phyloP scores from a whole-genome alignment of 2,329 filamentous ascomycete species.

The Diaporthe sp. region DNA sequence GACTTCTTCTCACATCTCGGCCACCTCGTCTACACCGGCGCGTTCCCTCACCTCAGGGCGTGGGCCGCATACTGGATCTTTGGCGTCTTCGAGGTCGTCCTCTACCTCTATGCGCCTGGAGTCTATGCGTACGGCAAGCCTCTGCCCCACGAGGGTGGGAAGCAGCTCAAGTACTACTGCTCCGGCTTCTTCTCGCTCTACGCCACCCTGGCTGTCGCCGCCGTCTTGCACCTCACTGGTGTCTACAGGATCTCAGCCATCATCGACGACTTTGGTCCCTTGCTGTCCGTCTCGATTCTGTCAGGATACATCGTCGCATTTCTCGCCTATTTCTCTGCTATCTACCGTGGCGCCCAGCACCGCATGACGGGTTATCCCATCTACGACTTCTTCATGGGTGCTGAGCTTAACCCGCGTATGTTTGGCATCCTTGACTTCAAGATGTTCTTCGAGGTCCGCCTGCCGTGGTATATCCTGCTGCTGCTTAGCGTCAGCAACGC shows the following conservation, averaged over 20 bases:
- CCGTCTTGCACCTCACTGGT: conserved; percentile 84
- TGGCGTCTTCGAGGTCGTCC: conserved; percentile 84
- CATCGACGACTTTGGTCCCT: conserved; percentile 93
- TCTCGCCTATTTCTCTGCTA: conserved; percentile 88
- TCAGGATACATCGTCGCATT: conserved; percentile 89
- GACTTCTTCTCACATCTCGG: conserved; percentile 82
- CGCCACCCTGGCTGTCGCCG: conserved; percentile 80
- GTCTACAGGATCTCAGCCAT: conserved; percentile 91
- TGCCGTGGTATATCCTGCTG: conserved; percentile 89
- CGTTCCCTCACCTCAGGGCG: conserved; percentile 84
- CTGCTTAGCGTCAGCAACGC: conserved; percentile 78
- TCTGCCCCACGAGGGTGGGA: conserved; percentile 83
- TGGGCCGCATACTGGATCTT: conserved; percentile 98
- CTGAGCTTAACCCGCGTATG: conserved; percentile 88
- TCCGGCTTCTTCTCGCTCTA: conserved; percentile 91
- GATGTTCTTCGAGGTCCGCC: conserved; percentile 91
- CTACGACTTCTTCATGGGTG: conserved; percentile 94
- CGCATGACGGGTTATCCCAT: conserved; percentile 88
- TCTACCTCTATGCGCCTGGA: conserved; percentile 89
- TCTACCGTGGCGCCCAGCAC: conserved; percentile 85
- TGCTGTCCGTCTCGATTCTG: conserved; percentile 93
- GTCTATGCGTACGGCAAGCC: conserved; percentile 91
- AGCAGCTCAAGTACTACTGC: conserved; percentile 95
- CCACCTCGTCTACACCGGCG: conserved; percentile 83
- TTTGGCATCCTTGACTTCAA: conserved; percentile 91